These are phyloP conservation scores for Botrytis fabae DNA, from an alignment of 2,329 filamentous ascomycete species.

Conservation along the genomic window DNA sequence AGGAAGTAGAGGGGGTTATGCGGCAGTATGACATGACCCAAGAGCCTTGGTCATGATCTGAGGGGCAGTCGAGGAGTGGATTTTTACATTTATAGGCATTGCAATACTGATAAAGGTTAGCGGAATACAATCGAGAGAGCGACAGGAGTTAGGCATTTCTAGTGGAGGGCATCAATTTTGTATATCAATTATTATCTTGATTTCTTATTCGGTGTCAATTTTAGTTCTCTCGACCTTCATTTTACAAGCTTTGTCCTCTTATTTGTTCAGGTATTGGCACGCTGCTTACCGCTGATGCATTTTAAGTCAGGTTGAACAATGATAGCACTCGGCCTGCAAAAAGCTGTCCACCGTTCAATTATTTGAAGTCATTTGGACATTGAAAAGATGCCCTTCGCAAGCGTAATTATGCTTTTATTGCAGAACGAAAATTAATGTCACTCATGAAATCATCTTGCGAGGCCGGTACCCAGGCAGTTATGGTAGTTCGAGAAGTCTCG, in stretches of 20 bases:
- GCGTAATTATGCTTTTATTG: background rate
- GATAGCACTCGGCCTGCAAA: background rate
- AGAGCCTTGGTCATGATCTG: background rate
- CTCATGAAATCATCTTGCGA: background rate
- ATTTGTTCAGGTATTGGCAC: no score
- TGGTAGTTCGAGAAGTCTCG: conserved; percentile 8
- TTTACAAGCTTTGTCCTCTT: background rate
- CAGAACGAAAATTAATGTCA: background rate
- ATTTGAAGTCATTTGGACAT: background rate
- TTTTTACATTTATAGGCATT: background rate
- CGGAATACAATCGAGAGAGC: background rate
- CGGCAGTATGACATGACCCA: conserved; percentile 61
- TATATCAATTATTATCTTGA: conserved; percentile 4
- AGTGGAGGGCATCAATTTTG: conserved; percentile 11
- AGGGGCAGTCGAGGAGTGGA: background rate
- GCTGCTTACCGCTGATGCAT: no score
- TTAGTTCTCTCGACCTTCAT: background rate
- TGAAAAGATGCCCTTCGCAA: background rate
- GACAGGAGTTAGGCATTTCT: conserved; percentile 18
- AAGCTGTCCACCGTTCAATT: no score
- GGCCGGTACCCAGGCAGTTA: no score
- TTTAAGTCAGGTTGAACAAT: background rate
- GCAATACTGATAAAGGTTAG: background rate
- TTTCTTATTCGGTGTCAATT: conserved; percentile 1
- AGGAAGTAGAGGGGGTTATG: conserved; percentile 87